Base-by-base conservation (phyloP, 352 stramenopile species). In the Plasmopara muralis region DNA sequence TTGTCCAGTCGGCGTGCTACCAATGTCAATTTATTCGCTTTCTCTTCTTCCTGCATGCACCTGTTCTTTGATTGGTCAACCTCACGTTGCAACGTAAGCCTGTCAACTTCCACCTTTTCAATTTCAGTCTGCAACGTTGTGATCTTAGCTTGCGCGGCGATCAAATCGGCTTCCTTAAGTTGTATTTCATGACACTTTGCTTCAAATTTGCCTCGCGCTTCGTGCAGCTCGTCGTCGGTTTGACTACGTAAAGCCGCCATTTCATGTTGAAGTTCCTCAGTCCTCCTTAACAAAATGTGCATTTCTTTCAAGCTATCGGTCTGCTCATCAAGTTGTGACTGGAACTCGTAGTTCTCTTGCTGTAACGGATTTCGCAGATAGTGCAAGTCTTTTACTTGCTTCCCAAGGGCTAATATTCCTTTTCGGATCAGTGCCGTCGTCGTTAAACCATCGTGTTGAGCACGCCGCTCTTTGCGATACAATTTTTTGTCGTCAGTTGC, bases 311-410 rank as follows among this genome's bases (percentile, higher is more conserved):
- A 66, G 13, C 66, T 61, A 28, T 37, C 54, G 3, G 65, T 68
- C 14, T 86, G 77, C 30, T 85, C 62, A 47, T 89, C 74, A 0
- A 89, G 39, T 44, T 84, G 67, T 44, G 71, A 78, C 50, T 89
- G 78, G 9, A 87, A 70, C 25, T 83, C 76, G 49, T 87, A 86
- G 47, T 84, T 87, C 18, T 89, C 76, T 45, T 85, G 82, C 40
- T 89, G 78, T 15, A 89, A 59, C 18, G 72, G 55, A 33, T 83
- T 89, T 1, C 78, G 70, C 54, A 87, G 78, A 51, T 74, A 87
- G 35, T 86, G 76, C 28, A 89, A 48, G 30, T 87, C 74, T 16
- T 87, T 76, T 2, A 89, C 65, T 14, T 73, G 69, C 46, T 87
- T 83, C 0, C 76, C 76, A 6, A 87, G 62, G 8, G 76, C 68